These are phyloP conservation scores for Davidsoniella neocaledoniae DNA, from an alignment of 2,329 filamentous ascomycete species.

Conservation along the genomic window DNA sequence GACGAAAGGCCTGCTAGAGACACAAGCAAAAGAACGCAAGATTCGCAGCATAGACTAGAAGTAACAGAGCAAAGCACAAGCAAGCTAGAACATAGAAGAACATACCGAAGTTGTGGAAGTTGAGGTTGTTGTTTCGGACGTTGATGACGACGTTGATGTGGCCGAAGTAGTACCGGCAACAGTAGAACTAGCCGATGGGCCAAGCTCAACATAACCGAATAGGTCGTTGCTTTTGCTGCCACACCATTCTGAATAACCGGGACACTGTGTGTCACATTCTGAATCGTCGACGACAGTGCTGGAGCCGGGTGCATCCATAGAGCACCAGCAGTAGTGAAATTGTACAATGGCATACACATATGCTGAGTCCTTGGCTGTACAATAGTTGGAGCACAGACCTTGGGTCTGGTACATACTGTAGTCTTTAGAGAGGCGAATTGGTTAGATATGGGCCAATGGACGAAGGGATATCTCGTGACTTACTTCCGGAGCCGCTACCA, in stretches of 20 bases:
- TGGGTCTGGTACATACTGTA: constrained; percentile 47
- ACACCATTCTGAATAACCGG: constrained; percentile 56
- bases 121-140: constrained; percentile 12
- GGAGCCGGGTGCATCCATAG: constrained; percentile 44
- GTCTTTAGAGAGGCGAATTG: constrained; percentile 22
- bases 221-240: constrained; percentile 35
- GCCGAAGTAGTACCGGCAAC: constrained; percentile 13
- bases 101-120: constrained; percentile 5
- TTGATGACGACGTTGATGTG: constrained; percentile 16
- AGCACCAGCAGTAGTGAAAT: constrained; percentile 54
- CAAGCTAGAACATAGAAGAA: neutral
- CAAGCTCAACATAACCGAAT: constrained; percentile 49
- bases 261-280: constrained; percentile 43
- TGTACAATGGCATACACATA: constrained; percentile 52
- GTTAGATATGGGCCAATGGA: constrained; percentile 4
- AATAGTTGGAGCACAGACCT: constrained; percentile 48
- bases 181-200: constrained; percentile 10
- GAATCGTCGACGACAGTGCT: constrained; percentile 22
- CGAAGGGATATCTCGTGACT: constrained; percentile 16
- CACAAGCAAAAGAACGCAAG: constrained; percentile 3
- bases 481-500: constrained; percentile 27
- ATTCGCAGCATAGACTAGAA: neutral
- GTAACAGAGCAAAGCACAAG: neutral
- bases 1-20: neutral
- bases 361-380: constrained; percentile 28